Base-by-base conservation (phyloP, 176 grass and related monocot genomes). In the Poa pratensis region DNA sequence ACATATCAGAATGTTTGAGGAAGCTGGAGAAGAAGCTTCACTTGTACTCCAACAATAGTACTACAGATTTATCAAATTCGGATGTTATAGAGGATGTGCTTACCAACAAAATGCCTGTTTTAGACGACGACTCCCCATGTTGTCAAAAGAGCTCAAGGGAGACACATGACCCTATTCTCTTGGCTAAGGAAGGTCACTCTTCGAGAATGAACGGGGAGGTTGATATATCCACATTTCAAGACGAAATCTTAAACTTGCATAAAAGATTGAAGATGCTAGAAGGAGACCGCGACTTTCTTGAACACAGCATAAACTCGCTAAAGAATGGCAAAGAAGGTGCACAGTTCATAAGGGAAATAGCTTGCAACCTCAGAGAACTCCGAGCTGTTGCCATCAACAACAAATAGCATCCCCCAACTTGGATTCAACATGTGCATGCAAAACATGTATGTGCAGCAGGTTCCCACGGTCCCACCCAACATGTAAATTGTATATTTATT, bases 291-390 rank as follows among this genome's bases (percentile, higher is more conserved):
- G 81, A 86, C 84, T 92, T 95, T 83, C 83, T 95, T 74, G 93
- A 90, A 69, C 93, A 92, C 32, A 90, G 88, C 57, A 84, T 90
- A 63, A 95, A 95, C 77, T 90, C 90, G 75, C 93, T 92, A 30
- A 90, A 59, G 60, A 90, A 81, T 86, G 93, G 88, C 9, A 50
- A 82, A 32, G 86, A 90, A 84, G 88, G 90, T 69, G 84, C 84
- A 13, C 69, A 69, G 40, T 90, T 95, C 83, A 81, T 95, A 82
- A 67, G 79, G 52, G 90, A 90, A 80, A 95, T 94, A 62, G 93
- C 90, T 63, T 48, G 69, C 64, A 84, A 82, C 34, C 83, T 92
- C 3, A 84, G 80, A 63, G 88, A 90, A 63, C 28, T 95, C 63
- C 75, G 90, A 83, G 64, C 82, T 75, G 82, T 90, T 75, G 83